phyloP scores from a whole-genome alignment of 345 rosid species.

The Euphorbia lathyris region DNA sequence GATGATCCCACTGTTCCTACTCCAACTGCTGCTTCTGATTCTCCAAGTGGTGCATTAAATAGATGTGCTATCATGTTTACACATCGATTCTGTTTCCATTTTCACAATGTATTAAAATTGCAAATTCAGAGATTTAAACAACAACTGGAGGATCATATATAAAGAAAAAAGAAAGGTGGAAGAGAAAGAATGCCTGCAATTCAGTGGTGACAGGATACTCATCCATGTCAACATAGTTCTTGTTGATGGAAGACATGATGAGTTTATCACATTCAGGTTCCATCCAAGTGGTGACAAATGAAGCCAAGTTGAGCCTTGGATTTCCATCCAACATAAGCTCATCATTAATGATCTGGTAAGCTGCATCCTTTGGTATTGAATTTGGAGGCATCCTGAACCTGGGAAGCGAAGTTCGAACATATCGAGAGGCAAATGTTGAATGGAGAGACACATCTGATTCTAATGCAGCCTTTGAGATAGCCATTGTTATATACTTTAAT shows the following conservation, averaged over 20 bases:
- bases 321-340: slow-evolving; percentile 27
- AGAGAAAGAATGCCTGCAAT: too few species aligned
- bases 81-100: too few species aligned
- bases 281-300: slow-evolving; percentile 27
- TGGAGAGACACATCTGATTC: slow-evolving; percentile 20
- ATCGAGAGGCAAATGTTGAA: slow-evolving; percentile 29
- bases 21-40: slow-evolving; percentile 21
- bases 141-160: too few species aligned
- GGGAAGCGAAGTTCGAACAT: slow-evolving; percentile 26
- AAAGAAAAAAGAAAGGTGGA: too few species aligned
- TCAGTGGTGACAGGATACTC: slow-evolving; percentile 32
- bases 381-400: slow-evolving; percentile 27
- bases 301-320: slow-evolving; percentile 25
- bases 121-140: too few species aligned
- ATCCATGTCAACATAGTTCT: slow-evolving; percentile 30
- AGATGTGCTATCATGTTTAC: slow-evolving; percentile 32
- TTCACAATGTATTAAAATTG: too few species aligned
- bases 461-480: slow-evolving; percentile 22
- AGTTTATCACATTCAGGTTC: slow-evolving; percentile 27
- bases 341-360: slow-evolving; percentile 24
- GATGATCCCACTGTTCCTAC: slow-evolving; percentile 23
- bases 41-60: slow-evolving; percentile 26
- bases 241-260: slow-evolving; percentile 22
- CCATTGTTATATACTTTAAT: neutral
- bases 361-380: slow-evolving; percentile 27